These are phyloP conservation scores for Aspergillus fumigatiaffinis DNA, from an alignment of 2,329 filamentous ascomycete genomes.

Conservation along the genomic window DNA sequence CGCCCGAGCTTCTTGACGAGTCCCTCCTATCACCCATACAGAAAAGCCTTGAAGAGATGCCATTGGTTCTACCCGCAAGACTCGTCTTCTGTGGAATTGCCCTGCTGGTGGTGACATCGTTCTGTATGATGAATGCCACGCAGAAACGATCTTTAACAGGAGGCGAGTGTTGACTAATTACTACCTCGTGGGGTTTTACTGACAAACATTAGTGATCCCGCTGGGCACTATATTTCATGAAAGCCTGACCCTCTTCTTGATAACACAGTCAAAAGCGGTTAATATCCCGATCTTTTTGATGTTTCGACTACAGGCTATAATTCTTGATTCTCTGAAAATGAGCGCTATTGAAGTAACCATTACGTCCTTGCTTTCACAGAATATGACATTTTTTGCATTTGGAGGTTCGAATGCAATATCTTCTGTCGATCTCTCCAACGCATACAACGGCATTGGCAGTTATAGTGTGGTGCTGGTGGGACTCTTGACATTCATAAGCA, in stretches of 20 bases:
- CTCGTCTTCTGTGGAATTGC: conserved; percentile 47
- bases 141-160: background rate
- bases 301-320: conserved; percentile 60
- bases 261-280: conserved; percentile 79
- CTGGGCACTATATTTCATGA: conserved; percentile 50
- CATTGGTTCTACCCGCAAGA: conserved; percentile 49
- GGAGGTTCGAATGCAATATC: conserved; percentile 94
- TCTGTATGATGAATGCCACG: conserved; percentile 13
- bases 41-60: conserved; percentile 33
- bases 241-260: conserved; percentile 70
- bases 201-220: conserved; percentile 9
- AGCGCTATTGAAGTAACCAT: conserved; percentile 58
- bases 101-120: conserved; percentile 27
- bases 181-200: conserved; percentile 4
- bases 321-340: conserved; percentile 42
- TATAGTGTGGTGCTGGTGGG: conserved; percentile 83
- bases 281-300: conserved; percentile 84
- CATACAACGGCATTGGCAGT: conserved; percentile 82
- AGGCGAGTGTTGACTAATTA: conserved; percentile 14
- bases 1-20: conserved; percentile 68
- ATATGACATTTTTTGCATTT: conserved; percentile 81
- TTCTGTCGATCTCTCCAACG: conserved; percentile 88
- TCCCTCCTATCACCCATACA: conserved; percentile 33
- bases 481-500: conserved; percentile 76
- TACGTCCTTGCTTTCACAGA: conserved; percentile 71